Percentiles rank a stretch among this genome's conserved stretches.
Conservation (phyloP, 352 stramenopile species). For the Globisporangium rhizosaccharum region DNA sequence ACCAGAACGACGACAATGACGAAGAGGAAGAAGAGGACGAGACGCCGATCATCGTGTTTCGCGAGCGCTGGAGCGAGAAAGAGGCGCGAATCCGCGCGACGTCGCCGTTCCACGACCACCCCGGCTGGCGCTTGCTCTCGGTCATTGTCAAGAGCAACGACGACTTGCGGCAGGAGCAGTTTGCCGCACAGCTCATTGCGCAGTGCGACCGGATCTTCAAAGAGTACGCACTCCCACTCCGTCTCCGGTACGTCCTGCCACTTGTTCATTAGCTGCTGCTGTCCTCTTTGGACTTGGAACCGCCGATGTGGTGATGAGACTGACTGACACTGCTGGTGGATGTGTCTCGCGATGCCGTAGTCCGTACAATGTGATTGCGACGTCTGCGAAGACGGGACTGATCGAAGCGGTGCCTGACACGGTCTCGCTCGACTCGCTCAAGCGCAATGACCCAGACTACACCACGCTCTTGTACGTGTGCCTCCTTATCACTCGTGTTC, state of each 20-base stretch:
- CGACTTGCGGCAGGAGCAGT: slow-evolving; percentile 97
- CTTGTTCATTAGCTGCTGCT: slow-evolving; percentile 16
- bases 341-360: slow-evolving; percentile 15
- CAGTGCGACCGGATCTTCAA: slow-evolving; percentile 95
- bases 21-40: slow-evolving; percentile 31
- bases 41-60: slow-evolving; percentile 75
- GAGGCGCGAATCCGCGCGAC: slow-evolving; percentile 55
- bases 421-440: slow-evolving; percentile 96
- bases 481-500: not conserved
- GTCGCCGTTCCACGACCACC: slow-evolving; percentile 46
- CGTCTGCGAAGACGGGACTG: slow-evolving; percentile 89
- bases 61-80: slow-evolving; percentile 78
- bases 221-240: slow-evolving; percentile 90
- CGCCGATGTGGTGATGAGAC: not conserved
- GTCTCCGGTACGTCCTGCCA: slow-evolving; percentile 49
- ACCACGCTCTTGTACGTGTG: slow-evolving; percentile 86
- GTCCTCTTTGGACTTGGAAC: too few relatives aligned
- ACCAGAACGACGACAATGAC: slow-evolving; percentile 15
- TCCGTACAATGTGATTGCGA: slow-evolving; percentile 97
- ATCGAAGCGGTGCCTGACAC: slow-evolving; percentile 96
- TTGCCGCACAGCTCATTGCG: slow-evolving; percentile 96
- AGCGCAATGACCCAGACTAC: slow-evolving; percentile 83
- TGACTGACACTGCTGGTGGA: slow-evolving; percentile 8
- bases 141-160: slow-evolving; percentile 99
- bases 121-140: slow-evolving; percentile 64